phyloP scores from a whole-genome alignment of 1,139 yeast species.

The Nematodospora anomalae region DNA sequence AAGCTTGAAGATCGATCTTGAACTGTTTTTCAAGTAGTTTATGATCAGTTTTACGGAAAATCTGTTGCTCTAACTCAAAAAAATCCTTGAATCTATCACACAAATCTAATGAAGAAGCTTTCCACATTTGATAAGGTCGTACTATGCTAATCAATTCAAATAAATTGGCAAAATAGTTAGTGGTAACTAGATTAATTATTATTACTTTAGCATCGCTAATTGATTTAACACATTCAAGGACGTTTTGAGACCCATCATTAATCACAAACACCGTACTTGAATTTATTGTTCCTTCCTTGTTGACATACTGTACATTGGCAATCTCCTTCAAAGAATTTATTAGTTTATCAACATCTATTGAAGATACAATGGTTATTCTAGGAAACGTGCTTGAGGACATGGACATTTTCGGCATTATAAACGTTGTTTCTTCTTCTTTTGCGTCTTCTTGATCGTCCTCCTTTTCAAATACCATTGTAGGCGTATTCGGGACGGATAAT shows the following conservation, averaged over 20 bases:
- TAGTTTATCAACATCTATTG: conserved; percentile 5
- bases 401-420: conserved; percentile 42
- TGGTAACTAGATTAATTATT: conserved; percentile 42
- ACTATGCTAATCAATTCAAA: conserved; percentile 36
- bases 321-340: background rate
- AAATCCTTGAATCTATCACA: conserved; percentile 27
- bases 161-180: conserved; percentile 41
- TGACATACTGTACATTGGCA: conserved; percentile 2
- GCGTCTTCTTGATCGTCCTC: conserved; percentile 26
- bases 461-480: conserved; percentile 39
- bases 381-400: conserved; percentile 20
- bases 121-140: conserved; percentile 45
- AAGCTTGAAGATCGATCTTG: conserved; percentile 32
- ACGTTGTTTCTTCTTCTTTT: conserved; percentile 23
- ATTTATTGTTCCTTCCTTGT: conserved; percentile 7
- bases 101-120: conserved; percentile 34
- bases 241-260: conserved; percentile 40
- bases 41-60: conserved; percentile 30
- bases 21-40: conserved; percentile 32
- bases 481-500: conserved; percentile 12
- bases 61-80: conserved; percentile 29
- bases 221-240: conserved; percentile 22
- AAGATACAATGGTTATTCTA: conserved; percentile 23
- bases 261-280: conserved; percentile 36
- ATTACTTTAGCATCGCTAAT: conserved; percentile 24